Evolutionary conservation across 2,329 filamentous ascomycete species (phyloP), one percentile per base, ranked within the genome.

Genomic region (Colletotrichum shisoi): DNA sequence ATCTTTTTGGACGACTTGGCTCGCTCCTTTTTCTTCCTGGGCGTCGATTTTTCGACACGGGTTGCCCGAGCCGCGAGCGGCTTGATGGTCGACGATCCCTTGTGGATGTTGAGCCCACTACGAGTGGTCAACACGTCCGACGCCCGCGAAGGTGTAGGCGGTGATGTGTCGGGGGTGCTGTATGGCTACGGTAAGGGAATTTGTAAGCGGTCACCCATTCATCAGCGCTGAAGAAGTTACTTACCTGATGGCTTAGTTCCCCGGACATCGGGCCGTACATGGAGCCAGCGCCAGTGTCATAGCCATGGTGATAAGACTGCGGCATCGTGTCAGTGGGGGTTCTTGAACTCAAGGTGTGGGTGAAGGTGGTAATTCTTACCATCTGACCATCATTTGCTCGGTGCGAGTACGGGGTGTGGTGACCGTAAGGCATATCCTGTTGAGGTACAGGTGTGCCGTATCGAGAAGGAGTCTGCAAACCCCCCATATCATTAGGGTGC

Each of bases 101-200:
- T 76, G 52, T 71, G 71, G 54, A 76, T 73, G 34, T 71, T 73
- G 62, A 75, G 72, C 37, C 79, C 76, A 61, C 76, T 80, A 17
- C 80, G 78, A 37, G 77, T 79, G 44, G 73, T 77, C 58, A 81
- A 77, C 7, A 75, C 70, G 19, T 80, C 78, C 12, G 73, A 72
- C 24, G 74, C 72, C 21, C 75, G 73, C 7, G 77, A 77, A 11
- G 81, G 81, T 17, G 81, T 82, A 15, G 81, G 79, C 2, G 85
- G 83, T 39, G 84, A 86, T 59, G 80, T 82, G 34, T 82, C 83
- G 0, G 84, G 83, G 7, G 84, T 86, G 72, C 76, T 81, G 72
- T 84, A 84, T 42, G 79, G 77, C 69, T 81, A 76, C 39, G 3
- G 9, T 34, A 34, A 57, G 68, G 44, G 71, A 19, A 51, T 3